Evolutionary conservation across 2,329 filamentous ascomycete species (phyloP).

Genomic region (Apiospora phragmitis): DNA sequence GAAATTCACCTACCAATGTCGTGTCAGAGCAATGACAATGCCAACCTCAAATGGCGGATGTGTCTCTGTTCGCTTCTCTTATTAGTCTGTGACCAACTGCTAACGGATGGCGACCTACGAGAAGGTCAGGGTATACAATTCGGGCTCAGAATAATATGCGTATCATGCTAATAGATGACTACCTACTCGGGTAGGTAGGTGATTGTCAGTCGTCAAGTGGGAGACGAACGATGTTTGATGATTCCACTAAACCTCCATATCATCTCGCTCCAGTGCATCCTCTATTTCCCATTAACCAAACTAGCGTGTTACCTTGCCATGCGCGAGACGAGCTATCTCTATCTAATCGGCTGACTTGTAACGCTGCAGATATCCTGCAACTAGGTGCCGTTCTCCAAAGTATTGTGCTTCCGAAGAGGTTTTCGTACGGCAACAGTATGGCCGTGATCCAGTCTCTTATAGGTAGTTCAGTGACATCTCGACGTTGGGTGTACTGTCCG

Average conservation of each 20-base stretch:
- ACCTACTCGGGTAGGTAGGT: neutral
- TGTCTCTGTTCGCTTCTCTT: too few species aligned
- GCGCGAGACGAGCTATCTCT: too few species aligned
- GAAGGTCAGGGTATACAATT: too few species aligned
- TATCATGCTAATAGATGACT: neutral
- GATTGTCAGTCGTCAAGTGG: neutral
- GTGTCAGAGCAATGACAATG: neutral
- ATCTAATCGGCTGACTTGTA: neutral
- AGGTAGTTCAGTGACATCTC: neutral
- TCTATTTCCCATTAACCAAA: neutral
- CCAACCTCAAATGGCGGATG: too few species aligned
- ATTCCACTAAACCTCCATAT: neutral
- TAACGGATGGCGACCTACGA: neutral
- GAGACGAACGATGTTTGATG: neutral
- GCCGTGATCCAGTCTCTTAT: neutral
- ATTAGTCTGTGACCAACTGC: neutral
- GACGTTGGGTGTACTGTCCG: neutral
- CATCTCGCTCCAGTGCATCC: neutral
- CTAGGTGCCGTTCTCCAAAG: neutral
- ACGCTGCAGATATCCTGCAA: neutral
- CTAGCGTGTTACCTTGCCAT: neutral
- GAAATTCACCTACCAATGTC: neutral
- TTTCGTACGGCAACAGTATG: neutral
- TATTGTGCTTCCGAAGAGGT: neutral
- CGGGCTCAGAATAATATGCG: neutral